A percentile compares a stretch with the other conserved stretches of the same genome.
These are phyloP conservation scores for Nakaseomyces glabratus DNA, from an alignment of 1,139 yeast species.

Conservation along the genomic window DNA sequence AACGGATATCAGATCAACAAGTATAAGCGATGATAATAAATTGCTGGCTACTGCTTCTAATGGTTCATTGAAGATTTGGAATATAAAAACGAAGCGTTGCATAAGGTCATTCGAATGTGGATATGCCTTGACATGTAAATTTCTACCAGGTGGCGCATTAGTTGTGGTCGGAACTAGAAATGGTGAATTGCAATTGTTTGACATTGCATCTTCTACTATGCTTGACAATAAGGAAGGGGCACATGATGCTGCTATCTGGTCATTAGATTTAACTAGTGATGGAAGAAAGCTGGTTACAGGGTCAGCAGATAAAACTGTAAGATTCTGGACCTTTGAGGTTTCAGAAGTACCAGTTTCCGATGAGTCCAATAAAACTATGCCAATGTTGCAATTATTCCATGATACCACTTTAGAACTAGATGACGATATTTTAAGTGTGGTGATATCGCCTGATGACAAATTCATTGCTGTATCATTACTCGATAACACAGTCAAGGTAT, in stretches of 20 bases:
- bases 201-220: constrained; percentile 70
- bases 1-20: constrained; percentile 76
- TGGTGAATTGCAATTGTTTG: constrained; percentile 79
- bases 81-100: constrained; percentile 61
- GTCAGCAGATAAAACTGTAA: constrained; percentile 83
- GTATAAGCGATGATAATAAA: constrained; percentile 71
- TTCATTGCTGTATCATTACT: constrained; percentile 75
- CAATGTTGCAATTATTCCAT: constrained; percentile 56
- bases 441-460: constrained; percentile 72
- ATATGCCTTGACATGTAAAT: constrained; percentile 70
- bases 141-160: constrained; percentile 85
- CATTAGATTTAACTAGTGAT: constrained; percentile 76
- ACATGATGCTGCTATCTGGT: constrained; percentile 86
- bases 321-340: constrained; percentile 78
- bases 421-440: constrained; percentile 78
- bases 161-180: constrained; percentile 85
- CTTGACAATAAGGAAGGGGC: constrained; percentile 65
- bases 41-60: constrained; percentile 84
- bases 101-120: constrained; percentile 85
- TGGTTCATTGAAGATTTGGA: constrained; percentile 86
- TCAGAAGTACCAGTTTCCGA: constrained; percentile 65
- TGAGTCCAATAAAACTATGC: constrained; percentile 41
- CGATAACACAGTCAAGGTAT: constrained; percentile 90
- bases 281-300: constrained; percentile 85
- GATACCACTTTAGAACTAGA: constrained; percentile 72